These are phyloP conservation scores for Monocercomonoides exilis DNA, from an alignment of 78 protist species.

Conservation along the genomic window DNA sequence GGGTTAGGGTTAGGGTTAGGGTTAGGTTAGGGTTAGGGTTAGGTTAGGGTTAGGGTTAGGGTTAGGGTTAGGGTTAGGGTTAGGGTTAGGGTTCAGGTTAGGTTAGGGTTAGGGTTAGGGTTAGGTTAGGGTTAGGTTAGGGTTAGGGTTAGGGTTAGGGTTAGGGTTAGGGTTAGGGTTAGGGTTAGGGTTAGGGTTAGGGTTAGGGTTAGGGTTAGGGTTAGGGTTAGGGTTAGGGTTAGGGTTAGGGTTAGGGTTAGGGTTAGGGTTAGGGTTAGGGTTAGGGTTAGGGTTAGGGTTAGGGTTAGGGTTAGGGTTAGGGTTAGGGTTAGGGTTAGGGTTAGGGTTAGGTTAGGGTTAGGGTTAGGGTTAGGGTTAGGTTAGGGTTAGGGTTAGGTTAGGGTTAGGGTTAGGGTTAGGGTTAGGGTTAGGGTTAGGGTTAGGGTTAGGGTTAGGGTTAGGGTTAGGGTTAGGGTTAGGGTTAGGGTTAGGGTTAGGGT, in stretches of 20 bases:
- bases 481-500: slow-evolving; percentile 30
- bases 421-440: slow-evolving; percentile 27
- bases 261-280: slow-evolving; percentile 30
- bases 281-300: slow-evolving; percentile 29
- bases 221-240: slow-evolving; percentile 29
- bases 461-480: slow-evolving; percentile 30
- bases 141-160: slow-evolving; percentile 31
- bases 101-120: no score
- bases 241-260: slow-evolving; percentile 27
- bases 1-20: no score
- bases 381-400: no score
- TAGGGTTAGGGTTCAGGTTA: slow-evolving; percentile 26
- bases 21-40: no score
- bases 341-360: no score
- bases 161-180: slow-evolving; percentile 27
- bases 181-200: slow-evolving; percentile 30
- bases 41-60: slow-evolving; percentile 29
- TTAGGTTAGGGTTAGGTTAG: no score
- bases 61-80: slow-evolving; percentile 30
- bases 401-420: no score
- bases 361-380: no score
- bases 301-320: slow-evolving; percentile 24
- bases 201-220: slow-evolving; percentile 30
- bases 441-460: slow-evolving; percentile 29
- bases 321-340: slow-evolving; percentile 29